These are phyloP conservation scores for Zymoseptoria passerinii DNA, from an alignment of 2,329 filamentous ascomycete genomes.

Conservation along the genomic window DNA sequence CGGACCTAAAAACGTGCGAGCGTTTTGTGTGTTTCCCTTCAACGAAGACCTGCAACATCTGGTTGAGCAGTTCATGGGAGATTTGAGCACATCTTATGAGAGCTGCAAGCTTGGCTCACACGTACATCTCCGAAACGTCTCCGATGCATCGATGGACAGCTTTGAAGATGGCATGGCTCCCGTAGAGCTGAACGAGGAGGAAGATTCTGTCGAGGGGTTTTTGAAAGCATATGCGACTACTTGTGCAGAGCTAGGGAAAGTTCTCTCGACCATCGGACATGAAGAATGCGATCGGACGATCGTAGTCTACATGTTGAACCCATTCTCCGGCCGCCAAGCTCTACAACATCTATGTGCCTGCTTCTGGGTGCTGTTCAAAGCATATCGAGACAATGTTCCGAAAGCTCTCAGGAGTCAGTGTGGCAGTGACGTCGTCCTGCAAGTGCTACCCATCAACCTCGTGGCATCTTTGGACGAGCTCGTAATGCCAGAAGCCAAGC, in stretches of 20 bases:
- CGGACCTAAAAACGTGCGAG: constrained; percentile 61
- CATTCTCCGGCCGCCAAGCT: constrained; percentile 36
- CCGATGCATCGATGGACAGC: constrained; percentile 25
- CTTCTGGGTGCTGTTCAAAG: constrained; percentile 64
- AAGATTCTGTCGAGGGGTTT: constrained; percentile 11
- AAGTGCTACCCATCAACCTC: constrained; percentile 63
- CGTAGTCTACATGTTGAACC: constrained; percentile 70
- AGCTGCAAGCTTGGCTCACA: constrained; percentile 57
- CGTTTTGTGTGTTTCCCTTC: constrained; percentile 62
- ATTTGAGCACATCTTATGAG: constrained; percentile 64
- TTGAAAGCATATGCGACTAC: constrained; percentile 17
- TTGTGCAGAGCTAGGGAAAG: constrained; percentile 22
- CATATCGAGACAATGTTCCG: constrained; percentile 56
- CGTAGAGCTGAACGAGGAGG: constrained; percentile 15
- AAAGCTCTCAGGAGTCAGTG: constrained; percentile 47
- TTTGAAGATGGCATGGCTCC: constrained; percentile 34
- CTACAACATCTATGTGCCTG: constrained; percentile 60
- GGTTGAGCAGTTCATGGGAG: constrained; percentile 56
- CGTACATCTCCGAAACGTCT: constrained; percentile 42
- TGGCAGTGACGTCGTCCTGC: constrained; percentile 59
- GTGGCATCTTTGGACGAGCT: constrained; percentile 56
- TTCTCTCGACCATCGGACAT: constrained; percentile 15
- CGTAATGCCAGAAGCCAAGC: constrained; percentile 52
- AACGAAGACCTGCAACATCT: constrained; percentile 55
- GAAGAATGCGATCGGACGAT: constrained; percentile 42